Evolutionary conservation across 495 filamentous ascomycete species (phyloP).

Genomic region (Xylaria curta): DNA sequence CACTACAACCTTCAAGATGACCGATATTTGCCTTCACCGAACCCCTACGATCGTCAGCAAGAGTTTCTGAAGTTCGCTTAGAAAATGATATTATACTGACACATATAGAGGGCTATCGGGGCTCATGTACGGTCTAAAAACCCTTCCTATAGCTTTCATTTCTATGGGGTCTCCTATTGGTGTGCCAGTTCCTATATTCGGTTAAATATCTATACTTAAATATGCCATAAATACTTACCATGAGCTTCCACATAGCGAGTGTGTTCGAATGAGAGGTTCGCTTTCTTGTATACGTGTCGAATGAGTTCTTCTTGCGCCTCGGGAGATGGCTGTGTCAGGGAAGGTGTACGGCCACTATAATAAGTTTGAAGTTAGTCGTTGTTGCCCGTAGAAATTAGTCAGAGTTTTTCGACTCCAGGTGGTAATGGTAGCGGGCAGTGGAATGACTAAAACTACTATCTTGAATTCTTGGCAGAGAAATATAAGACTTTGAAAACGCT

Average conservation of each 20-base stretch:
- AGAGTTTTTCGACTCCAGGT: neutral
- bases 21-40: constrained; percentile 63
- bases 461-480: neutral
- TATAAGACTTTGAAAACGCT: neutral
- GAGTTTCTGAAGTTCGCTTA: neutral
- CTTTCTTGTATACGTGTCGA: constrained; percentile 50
- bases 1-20: constrained; percentile 59
- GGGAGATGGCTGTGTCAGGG: constrained; percentile 59
- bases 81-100: constrained; percentile 27
- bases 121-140: constrained; percentile 39
- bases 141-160: constrained; percentile 52
- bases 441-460: neutral
- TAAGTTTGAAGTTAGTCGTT: neutral
- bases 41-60: constrained; percentile 38
- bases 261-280: constrained; percentile 49
- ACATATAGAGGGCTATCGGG: constrained; percentile 49
- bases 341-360: constrained; percentile 47
- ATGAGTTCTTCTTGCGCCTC: constrained; percentile 60
- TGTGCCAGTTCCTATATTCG: constrained; percentile 55
- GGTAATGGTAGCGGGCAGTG: neutral
- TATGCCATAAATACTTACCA: constrained; percentile 28
- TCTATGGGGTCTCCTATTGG: constrained; percentile 63
- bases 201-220: constrained; percentile 6
- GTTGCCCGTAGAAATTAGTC: neutral
- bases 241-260: constrained; percentile 57